Evolutionary conservation across 352 stramenopile genomes (phyloP), one percentile per base, ranked within the genome.

Genomic region (Globisporangium paddicum): DNA sequence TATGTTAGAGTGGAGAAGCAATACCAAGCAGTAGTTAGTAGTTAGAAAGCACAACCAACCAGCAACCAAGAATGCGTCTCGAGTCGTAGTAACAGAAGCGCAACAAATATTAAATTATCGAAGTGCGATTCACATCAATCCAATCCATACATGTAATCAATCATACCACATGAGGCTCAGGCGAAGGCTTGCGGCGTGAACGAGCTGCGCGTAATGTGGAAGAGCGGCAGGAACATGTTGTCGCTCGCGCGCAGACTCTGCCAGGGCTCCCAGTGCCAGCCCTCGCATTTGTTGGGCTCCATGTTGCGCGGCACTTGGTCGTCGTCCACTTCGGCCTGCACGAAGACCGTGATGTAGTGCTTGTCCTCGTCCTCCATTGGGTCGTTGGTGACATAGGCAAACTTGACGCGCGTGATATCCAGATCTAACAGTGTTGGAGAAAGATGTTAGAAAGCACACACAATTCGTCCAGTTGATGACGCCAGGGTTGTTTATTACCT

Each of bases 291-390:
- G 74, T 86, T 55, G 1, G 82, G 82, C 68, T 94, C 85, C 82
- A 92, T 93, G 68, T 90, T 89, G 44, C 64, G 63, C 30, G 81
- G 63, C 28, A 66, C 68, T 58, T 91, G 79, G 32, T 63, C 62
- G 26, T 70, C 57, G n/a, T 68, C 60, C 37, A 94, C 76, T 3
- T 55, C 55, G 3, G 82, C 81, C 48, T 91, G 79, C 77, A 91
- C 89, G 51, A 93, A 81, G 61, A 94, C 88, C 42, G 85, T 94
- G 54, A 92, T 90, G 70, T 92, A 94, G 66, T 94, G 84, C 58
- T 91, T 93, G 60, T 63, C 74, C 59, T 92, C 79, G 55, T 89
- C 71, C 59, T 87, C 69, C 82, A 92, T 94, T 7, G 73, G 73
- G 63, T 94, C 84, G 65, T 94, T 94, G 10, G 84, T 94, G 48